These are phyloP conservation scores for Alternaria dauci DNA, from an alignment of 2,329 filamentous ascomycete genomes.

Conservation along the genomic window DNA sequence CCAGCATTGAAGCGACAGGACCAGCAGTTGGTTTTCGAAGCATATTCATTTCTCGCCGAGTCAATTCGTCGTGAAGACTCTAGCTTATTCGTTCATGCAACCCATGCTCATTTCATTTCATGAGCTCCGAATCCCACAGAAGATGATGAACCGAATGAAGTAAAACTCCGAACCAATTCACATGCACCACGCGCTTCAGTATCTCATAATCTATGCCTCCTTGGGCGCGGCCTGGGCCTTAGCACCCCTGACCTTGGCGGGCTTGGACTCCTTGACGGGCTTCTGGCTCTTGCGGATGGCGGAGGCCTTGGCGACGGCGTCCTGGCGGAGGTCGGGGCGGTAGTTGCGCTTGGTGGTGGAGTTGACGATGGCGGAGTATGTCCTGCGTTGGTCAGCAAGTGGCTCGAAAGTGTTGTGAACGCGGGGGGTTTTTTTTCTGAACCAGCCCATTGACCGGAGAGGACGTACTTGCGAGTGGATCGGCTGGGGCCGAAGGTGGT, in stretches of 20 bases:
- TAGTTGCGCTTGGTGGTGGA: constrained; percentile 84
- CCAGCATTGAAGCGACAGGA: background rate
- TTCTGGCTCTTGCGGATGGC: constrained; percentile 83
- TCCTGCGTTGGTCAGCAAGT: constrained; percentile 56
- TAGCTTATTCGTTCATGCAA: constrained; percentile 19
- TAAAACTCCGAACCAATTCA: constrained; percentile 26
- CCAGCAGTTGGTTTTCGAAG: constrained; percentile 16
- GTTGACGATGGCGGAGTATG: constrained; percentile 88
- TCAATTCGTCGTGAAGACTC: constrained; percentile 20
- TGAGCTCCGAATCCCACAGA: constrained; percentile 22
- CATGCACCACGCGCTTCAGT: constrained; percentile 18
- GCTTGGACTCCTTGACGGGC: constrained; percentile 76
- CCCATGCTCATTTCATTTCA: constrained; percentile 20
- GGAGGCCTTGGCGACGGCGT: constrained; percentile 84
- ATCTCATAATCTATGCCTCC: constrained; percentile 37
- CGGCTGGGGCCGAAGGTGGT: constrained; percentile 76
- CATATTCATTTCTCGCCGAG: constrained; percentile 21
- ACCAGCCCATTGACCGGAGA: background rate
- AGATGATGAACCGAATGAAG: constrained; percentile 32
- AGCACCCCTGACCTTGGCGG: constrained; percentile 78
- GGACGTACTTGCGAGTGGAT: constrained; percentile 79
- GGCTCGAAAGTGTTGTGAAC: background rate
- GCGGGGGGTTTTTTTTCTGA: background rate
- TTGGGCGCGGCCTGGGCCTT: constrained; percentile 75
- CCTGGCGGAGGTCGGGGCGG: constrained; percentile 64